Base-by-base conservation (phyloP, 1,139 yeast species). In the Geotrichum histeridarum region DNA sequence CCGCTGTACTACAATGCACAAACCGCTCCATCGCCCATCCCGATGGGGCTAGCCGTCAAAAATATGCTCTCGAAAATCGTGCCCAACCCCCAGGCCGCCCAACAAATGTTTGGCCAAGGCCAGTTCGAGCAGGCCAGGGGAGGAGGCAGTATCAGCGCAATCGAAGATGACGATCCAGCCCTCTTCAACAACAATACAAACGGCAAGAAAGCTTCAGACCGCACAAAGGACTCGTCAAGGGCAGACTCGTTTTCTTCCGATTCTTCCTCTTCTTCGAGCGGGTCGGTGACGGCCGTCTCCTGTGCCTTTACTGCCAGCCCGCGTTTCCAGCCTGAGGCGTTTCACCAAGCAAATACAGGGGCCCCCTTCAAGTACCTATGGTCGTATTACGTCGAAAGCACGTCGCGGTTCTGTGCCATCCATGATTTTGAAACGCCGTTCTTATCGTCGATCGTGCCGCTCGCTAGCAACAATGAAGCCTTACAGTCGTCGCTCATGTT, bases 351-450 rank as follows among this genome's bases (percentile, higher is more conserved):
- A 14, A 18, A 42, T 41, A 51, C 47, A 7, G 43, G 43, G 17
- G 4, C 27, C 2, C 41, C 48, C 1, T 43, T 54, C 9, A 41
- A 44, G 8, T 55, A 55, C 42, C 46, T 57, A 14, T 57, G 59
- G 58, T 48, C 56, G 7, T 56, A 48, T 30, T 56, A 56, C 27
- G 36, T 57, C 12, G 48, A 54, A 35, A 54, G 48, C 22, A 57
- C 59, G 14, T 44, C 54, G 18, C 46, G 59, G 18, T 55, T 57
- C 46, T 57, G 59, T 33, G 58, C 59, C 7, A 56, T 57, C 17
- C 59, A 57, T 36, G 56, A 54, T 27, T 55, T 51, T 32, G 57
- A 55, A 15, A 57, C 59, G 9, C 59, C 59, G 15, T 56, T 56
- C 41, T 27, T 48, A 18, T 48, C 56, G 11, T 48, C 55, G 5